Percentiles rank a stretch among this genome's conserved stretches.
Conservation (phyloP, 495 filamentous ascomycete genomes). For the Penicillium canescens region DNA sequence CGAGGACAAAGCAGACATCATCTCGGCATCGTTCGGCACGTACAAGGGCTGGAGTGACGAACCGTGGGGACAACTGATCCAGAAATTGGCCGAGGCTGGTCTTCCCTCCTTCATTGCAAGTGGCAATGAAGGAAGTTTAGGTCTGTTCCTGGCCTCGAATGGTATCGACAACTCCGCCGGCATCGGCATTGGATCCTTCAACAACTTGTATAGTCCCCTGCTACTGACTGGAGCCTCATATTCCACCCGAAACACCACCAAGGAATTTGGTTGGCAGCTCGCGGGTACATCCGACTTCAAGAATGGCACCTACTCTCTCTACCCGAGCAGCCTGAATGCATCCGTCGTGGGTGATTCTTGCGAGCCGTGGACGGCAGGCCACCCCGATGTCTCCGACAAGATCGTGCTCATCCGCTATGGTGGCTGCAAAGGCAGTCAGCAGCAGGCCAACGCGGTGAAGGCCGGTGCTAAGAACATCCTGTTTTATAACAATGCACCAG, state of each 20-base stretch:
- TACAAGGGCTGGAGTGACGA: conserved; percentile 54
- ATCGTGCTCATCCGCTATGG: conserved; percentile 58
- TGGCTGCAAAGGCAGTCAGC: conserved; percentile 48
- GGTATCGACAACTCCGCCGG: conserved; percentile 38
- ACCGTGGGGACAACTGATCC: conserved; percentile 8
- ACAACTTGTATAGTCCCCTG: conserved; percentile 41
- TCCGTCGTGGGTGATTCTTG: conserved; percentile 48
- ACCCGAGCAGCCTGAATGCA: conserved; percentile 49
- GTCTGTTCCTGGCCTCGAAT: conserved; percentile 53
- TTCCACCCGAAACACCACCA: conserved; percentile 11
- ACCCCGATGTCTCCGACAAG: conserved; percentile 49
- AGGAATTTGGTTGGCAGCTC: conserved; percentile 18
- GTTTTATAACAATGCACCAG: conserved; percentile 47
- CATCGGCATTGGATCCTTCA: conserved; percentile 56
- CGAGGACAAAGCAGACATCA: conserved; percentile 58
- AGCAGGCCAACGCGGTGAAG: conserved; percentile 48
- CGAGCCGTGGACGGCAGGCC: conserved; percentile 39
- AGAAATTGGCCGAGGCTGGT: conserved; percentile 25
- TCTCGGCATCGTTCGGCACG: conserved; percentile 59
- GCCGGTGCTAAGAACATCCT: conserved; percentile 55
- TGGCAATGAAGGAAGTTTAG: conserved; percentile 53
- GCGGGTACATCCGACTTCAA: conserved; percentile 10
- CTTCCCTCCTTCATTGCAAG: conserved; percentile 55
- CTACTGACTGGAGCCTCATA: conserved; percentile 14
- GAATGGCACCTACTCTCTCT: conserved; percentile 35